A percentile compares a stretch with the other conserved stretches of the same genome.
Conservation (phyloP, 768 basidiomycete species). For the Russula dissimulans region DNA sequence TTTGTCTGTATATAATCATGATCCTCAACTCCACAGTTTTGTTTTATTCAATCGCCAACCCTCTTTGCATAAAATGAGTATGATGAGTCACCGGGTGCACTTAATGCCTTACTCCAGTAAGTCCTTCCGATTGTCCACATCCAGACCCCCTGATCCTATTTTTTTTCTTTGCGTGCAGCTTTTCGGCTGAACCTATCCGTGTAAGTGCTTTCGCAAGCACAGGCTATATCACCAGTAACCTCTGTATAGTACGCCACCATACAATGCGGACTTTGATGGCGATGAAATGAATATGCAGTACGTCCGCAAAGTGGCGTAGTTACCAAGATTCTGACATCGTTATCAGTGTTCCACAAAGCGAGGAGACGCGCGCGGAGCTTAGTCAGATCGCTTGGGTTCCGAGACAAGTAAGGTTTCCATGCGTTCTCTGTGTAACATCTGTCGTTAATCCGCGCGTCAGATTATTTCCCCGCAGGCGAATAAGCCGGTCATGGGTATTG, state of each 20-base stretch:
- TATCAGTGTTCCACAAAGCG: constrained; percentile 86
- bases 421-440: not conserved
- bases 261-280: constrained; percentile 99
- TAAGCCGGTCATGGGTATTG: constrained; percentile 99
- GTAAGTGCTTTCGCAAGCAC: constrained; percentile 41
- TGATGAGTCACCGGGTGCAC: constrained; percentile 98
- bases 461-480: constrained; percentile 99
- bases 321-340: constrained; percentile 6
- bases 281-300: constrained; percentile 99
- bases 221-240: constrained; percentile 24
- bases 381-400: constrained; percentile 98
- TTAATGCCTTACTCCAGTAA: constrained; percentile 96
- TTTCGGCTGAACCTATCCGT: constrained; percentile 98
- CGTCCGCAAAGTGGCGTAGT: constrained; percentile 28
- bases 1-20: not conserved
- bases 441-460: constrained; percentile 32
- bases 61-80: constrained; percentile 98
- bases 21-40: constrained; percentile 39
- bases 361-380: constrained; percentile 97
- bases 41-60: constrained; percentile 98
- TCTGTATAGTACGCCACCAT: constrained; percentile 72
- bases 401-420: constrained; percentile 55
- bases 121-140: constrained; percentile 26
- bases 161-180: constrained; percentile 39
- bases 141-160: constrained; percentile 1